Evolutionary conservation across 176 grass and related monocot species (phyloP), one percentile per base, ranked within the genome.

Genomic region (Rhynchospora tenuis): DNA sequence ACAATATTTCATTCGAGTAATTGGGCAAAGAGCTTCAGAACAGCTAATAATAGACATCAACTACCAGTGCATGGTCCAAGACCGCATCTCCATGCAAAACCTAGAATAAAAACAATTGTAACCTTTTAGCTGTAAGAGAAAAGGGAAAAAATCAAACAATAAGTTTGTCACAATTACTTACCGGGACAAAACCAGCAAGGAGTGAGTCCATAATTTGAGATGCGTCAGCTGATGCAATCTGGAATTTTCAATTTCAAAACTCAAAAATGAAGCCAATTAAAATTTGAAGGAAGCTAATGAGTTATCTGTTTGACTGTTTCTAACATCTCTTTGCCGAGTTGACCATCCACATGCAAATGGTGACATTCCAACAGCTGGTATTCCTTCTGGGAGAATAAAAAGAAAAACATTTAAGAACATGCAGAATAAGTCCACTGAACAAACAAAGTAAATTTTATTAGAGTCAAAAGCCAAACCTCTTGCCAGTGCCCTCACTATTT

Each of bases 311-410:
- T 77, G 27, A 76, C 31, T 86, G 3, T 84, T 84, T 60, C 85
- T 90, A 59, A 98, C 95, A 75, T 95, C 88, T 94, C 92, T 93
- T 90, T 83, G 85, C 17, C 45, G 52, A 70, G 95, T 98, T 74
- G 91, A 93, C 95, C 95, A 98, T 86, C 95, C 92, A 88, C 92
- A 98, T 85, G 95, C 89, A 88, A 98, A 98, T 76, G 95, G 92
- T 84, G 95, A 87, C 85, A 98, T 90, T 81, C 92, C 92, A 91
- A 98, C 90, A 81, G 92, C 92, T 31, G 95, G 95, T 91, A 97
- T 94, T 85, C 95, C 92, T 97, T 94, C 92, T 97, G 84, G 89
- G 87, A 80, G 62, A 88, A 64, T 57, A 67, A 31, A 76, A 56
- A 66, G 24, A 31, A 28, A 48, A 85, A 75, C 46, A 23, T 15